A percentile compares a stretch with the other conserved stretches of the same genome.
phyloP scores from a whole-genome alignment of 306 rosid species.

The Astragalus glycyphyllos region DNA sequence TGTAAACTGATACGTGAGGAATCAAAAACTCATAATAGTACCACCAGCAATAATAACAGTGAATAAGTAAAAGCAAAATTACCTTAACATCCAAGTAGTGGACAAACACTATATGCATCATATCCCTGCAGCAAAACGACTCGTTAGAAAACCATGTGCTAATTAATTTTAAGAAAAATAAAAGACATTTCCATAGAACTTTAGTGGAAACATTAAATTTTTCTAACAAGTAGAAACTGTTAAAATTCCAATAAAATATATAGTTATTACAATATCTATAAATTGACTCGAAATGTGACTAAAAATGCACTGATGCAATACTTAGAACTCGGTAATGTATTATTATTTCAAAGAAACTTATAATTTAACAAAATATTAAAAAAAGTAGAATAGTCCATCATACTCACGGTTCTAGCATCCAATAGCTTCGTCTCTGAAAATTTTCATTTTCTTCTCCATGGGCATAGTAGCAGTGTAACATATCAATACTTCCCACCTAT shows the following conservation, averaged over 20 bases:
- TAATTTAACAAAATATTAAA: slow-evolving; percentile 21
- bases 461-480: slow-evolving; percentile 89
- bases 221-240: neutral
- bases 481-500: slow-evolving; percentile 90
- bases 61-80: slow-evolving; percentile 43
- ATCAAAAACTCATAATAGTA: slow-evolving; percentile 5
- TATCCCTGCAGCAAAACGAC: slow-evolving; percentile 66
- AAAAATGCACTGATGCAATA: slow-evolving; percentile 28
- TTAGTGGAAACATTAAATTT: slow-evolving; percentile 35
- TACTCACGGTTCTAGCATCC: slow-evolving; percentile 92
- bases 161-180: slow-evolving; percentile 35
- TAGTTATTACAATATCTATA: neutral
- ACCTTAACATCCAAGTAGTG: slow-evolving; percentile 96
- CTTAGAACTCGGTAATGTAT: slow-evolving; percentile 24
- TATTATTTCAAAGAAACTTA: slow-evolving; percentile 28
- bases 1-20: slow-evolving; percentile 23
- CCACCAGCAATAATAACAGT: slow-evolving; percentile 23
- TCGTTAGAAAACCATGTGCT: slow-evolving; percentile 32
- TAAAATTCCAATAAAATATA: slow-evolving; percentile 18
- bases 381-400: slow-evolving; percentile 38
- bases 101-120: slow-evolving; percentile 93
- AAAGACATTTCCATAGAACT: slow-evolving; percentile 6
- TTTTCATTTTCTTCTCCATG: slow-evolving; percentile 90
- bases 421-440: slow-evolving; percentile 94
- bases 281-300: neutral